phyloP scores from a whole-genome alignment of 805 yeast species.

The Yamadazyma sp. region DNA sequence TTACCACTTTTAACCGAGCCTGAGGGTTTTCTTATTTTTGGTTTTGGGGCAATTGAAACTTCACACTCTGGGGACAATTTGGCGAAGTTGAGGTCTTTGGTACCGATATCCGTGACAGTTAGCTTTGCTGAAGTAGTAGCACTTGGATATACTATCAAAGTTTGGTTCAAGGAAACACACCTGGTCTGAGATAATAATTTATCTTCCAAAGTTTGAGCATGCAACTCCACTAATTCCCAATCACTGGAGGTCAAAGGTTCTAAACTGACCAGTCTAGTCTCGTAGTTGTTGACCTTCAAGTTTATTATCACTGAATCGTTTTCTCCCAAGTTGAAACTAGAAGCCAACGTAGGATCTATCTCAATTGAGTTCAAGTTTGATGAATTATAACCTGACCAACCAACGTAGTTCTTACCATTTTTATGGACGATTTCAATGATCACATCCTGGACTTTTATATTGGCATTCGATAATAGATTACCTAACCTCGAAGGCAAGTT shows the following conservation, averaged over 20 bases:
- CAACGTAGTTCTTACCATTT: slow-evolving; percentile 40
- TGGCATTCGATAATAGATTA: slow-evolving; percentile 45
- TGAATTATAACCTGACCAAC: slow-evolving; percentile 65
- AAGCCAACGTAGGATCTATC: slow-evolving; percentile 67
- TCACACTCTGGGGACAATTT: slow-evolving; percentile 63
- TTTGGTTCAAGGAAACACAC: slow-evolving; percentile 59
- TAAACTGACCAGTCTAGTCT: slow-evolving; percentile 60
- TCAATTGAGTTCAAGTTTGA: slow-evolving; percentile 40
- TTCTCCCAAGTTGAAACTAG: slow-evolving; percentile 44
- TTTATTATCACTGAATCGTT: slow-evolving; percentile 36
- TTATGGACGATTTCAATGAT: slow-evolving; percentile 44
- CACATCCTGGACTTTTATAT: slow-evolving; percentile 56
- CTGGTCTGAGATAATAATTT: slow-evolving; percentile 76
- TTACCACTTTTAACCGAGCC: slow-evolving; percentile 22
- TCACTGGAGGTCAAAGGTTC: slow-evolving; percentile 78
- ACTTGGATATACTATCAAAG: slow-evolving; percentile 67
- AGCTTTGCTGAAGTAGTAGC: slow-evolving; percentile 59
- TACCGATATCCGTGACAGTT: slow-evolving; percentile 42
- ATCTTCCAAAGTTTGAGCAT: slow-evolving; percentile 74
- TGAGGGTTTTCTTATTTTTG: slow-evolving; percentile 25
- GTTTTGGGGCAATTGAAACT: slow-evolving; percentile 71
- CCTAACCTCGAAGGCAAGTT: slow-evolving; percentile 52
- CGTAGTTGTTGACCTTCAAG: slow-evolving; percentile 47
- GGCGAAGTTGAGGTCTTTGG: slow-evolving; percentile 43
- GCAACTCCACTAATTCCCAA: slow-evolving; percentile 87